Evolutionary conservation across 768 basidiomycete species (phyloP).

Genomic region (Tephrocybe rancida): DNA sequence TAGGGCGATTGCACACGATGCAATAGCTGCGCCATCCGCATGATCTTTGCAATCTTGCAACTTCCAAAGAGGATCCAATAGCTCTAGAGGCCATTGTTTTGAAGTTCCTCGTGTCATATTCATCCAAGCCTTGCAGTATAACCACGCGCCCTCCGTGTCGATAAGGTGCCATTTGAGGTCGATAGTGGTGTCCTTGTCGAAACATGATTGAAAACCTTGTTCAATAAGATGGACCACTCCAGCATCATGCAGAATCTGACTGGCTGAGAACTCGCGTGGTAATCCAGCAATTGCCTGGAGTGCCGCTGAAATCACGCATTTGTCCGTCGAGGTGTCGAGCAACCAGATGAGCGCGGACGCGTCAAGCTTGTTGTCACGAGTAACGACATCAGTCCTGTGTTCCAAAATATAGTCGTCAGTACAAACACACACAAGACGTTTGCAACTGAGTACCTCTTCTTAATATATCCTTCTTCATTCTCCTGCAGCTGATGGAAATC

Average conservation of each 20-base stretch:
- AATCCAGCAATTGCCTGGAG: conserved; percentile 41
- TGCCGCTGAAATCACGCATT: conserved; percentile 28
- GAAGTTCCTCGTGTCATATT: conserved; percentile 36
- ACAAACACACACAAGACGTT: too few species aligned
- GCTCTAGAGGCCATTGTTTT: conserved; percentile 36
- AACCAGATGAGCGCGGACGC: conserved; percentile 41
- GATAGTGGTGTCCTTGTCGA: conserved; percentile 38
- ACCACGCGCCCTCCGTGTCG: conserved; percentile 33
- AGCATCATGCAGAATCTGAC: conserved; percentile 36
- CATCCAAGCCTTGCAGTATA: conserved; percentile 45
- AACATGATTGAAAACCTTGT: conserved; percentile 37
- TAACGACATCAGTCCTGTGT: conserved; percentile 1
- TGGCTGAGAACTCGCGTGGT: conserved; percentile 38
- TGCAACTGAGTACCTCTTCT: not conserved
- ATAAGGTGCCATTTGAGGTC: conserved; percentile 38
- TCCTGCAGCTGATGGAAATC: not conserved
- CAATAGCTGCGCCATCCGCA: conserved; percentile 34
- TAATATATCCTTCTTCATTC: not conserved
- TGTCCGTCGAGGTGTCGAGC: conserved; percentile 34
- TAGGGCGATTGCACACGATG: conserved; percentile 36
- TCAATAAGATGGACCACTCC: conserved; percentile 34
- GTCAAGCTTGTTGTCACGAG: conserved; percentile 34
- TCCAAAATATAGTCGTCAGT: not conserved
- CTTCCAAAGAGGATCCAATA: conserved; percentile 34
- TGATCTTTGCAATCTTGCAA: conserved; percentile 30